These are phyloP conservation scores for Tillandsia leiboldiana DNA, from an alignment of 176 grass and related monocot genomes.

Conservation along the genomic window DNA sequence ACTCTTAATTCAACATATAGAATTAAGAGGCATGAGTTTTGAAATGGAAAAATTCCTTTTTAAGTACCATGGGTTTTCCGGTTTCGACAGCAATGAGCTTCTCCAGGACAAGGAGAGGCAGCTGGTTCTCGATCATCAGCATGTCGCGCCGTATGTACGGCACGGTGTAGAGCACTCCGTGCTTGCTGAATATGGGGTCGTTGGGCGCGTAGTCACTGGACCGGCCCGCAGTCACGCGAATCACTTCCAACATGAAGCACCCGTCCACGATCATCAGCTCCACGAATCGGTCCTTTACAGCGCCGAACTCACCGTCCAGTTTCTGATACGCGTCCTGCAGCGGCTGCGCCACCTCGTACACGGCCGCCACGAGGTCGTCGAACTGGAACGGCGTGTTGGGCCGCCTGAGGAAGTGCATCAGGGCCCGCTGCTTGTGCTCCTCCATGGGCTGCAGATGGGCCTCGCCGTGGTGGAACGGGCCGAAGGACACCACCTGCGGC, in stretches of 20 bases:
- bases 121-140: conserved; percentile 84
- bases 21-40: no score
- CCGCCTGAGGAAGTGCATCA: conserved; percentile 57
- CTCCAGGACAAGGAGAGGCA: conserved; percentile 50
- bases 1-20: no score
- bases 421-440: conserved; percentile 63
- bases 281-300: conserved; percentile 28
- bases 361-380: conserved; percentile 28
- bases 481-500: conserved; percentile 64
- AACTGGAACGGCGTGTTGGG: conserved; percentile 20
- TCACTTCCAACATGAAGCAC: conserved; percentile 79
- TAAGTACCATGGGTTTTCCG: conserved; percentile 18
- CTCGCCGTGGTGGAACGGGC: conserved; percentile 59
- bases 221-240: conserved; percentile 13
- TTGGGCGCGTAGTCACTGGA: conserved; percentile 43
- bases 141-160: conserved; percentile 64
- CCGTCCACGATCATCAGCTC: conserved; percentile 65
- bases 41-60: not conserved
- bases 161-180: conserved; percentile 56
- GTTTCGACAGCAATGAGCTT: conserved; percentile 37
- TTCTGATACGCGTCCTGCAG: conserved; percentile 42
- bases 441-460: conserved; percentile 40
- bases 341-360: conserved; percentile 20
- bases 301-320: conserved; percentile 27
- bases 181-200: conserved; percentile 69